phyloP scores from a whole-genome alignment of 2,329 filamentous ascomycete species.

The Xylaria sp. region DNA sequence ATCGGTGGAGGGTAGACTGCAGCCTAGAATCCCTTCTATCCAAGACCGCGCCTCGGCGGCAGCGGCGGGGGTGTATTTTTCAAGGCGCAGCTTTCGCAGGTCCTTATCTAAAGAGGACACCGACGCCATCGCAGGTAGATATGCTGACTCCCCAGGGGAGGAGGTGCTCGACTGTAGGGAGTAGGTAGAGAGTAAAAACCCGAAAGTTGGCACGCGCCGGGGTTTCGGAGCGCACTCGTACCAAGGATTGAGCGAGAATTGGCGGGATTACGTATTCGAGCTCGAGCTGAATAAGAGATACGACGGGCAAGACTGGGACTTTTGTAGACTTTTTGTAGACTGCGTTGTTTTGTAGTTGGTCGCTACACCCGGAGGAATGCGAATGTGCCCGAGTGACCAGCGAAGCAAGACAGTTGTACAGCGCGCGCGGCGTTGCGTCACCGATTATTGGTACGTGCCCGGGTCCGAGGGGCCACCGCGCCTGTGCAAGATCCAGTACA shows the following conservation, averaged over 20 bases:
- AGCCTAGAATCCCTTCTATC: conserved; percentile 82
- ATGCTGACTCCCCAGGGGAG: no score
- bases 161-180: no score
- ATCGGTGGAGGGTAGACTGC: conserved; percentile 73
- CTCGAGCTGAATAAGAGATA: not conserved
- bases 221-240: not conserved
- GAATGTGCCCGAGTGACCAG: not conserved
- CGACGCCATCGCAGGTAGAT: conserved; percentile 74
- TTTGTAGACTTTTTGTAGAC: no score
- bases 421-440: conserved; percentile 8
- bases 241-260: not conserved
- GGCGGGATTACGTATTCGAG: not conserved
- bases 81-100: conserved; percentile 88
- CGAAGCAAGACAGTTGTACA: conserved; percentile 17
- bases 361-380: not conserved
- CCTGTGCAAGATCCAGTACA: not conserved
- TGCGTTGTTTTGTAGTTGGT: not conserved
- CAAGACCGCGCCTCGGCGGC: conserved; percentile 84
- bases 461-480: not conserved
- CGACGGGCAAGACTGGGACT: not conserved
- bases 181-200: not conserved
- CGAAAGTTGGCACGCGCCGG: not conserved
- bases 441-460: not conserved
- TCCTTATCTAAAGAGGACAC: conserved; percentile 94
- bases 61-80: conserved; percentile 89